These are phyloP conservation scores for Aspergillus sp. DNA, from an alignment of 2,329 filamentous ascomycete species.

Conservation along the genomic window DNA sequence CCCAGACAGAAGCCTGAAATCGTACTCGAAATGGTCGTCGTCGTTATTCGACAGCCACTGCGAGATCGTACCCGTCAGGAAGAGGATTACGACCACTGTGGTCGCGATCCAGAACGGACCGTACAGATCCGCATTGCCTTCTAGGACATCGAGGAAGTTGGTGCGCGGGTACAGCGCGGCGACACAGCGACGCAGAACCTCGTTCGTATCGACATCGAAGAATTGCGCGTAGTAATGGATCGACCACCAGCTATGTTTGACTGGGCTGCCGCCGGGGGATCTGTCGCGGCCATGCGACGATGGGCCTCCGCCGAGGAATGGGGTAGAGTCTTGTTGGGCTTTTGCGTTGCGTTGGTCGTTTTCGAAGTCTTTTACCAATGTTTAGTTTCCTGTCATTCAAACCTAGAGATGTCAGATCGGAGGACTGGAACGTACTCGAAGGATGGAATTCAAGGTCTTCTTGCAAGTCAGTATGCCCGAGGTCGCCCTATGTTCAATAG, in stretches of 20 bases:
- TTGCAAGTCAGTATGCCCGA: constrained; percentile 95
- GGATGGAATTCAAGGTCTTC: constrained; percentile 99
- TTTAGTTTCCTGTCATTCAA: not conserved
- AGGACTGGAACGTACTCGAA: constrained; percentile 52
- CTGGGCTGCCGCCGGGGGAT: constrained; percentile 36
- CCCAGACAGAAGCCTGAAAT: constrained; percentile 80
- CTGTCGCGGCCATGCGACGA: constrained; percentile 34
- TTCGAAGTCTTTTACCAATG: constrained; percentile 54
- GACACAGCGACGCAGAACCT: constrained; percentile 78
- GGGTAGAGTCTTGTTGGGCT: constrained; percentile 41
- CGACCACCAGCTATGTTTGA: constrained; percentile 87
- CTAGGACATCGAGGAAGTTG: constrained; percentile 94
- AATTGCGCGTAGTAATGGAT: constrained; percentile 93
- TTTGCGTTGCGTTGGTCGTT: constrained; percentile 47
- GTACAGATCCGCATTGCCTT: constrained; percentile 94
- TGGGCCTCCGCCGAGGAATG: constrained; percentile 40
- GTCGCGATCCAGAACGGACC: constrained; percentile 98
- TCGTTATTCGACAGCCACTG: constrained; percentile 69
- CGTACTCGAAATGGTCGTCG: constrained; percentile 71
- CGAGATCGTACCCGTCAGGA: constrained; percentile 89
- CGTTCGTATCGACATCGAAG: constrained; percentile 94
- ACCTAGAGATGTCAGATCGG: not conserved
- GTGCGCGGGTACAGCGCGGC: constrained; percentile 82
- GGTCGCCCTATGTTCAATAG: constrained; percentile 61
- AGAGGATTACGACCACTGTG: constrained; percentile 90